Evolutionary conservation across 371 early-diverging fungal genomes (phyloP).

Genomic region (Mortierella sp.): DNA sequence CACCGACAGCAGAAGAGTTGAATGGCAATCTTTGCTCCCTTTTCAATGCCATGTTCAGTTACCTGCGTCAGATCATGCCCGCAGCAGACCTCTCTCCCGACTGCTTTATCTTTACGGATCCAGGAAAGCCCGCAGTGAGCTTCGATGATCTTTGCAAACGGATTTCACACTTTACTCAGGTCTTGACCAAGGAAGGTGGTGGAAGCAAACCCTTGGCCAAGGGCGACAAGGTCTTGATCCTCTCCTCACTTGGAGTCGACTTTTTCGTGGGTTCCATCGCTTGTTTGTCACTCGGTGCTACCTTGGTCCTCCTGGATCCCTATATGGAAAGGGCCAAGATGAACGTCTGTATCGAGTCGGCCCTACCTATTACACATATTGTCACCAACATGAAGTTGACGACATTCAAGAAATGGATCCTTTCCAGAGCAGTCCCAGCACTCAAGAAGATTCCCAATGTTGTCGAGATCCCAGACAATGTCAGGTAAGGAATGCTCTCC

Average conservation of each 20-base stretch:
- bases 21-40: conserved; percentile 50
- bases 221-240: conserved; percentile 45
- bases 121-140: conserved; percentile 42
- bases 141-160: conserved; percentile 51
- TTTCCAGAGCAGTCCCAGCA: conserved; percentile 48
- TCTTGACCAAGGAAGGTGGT: conserved; percentile 31
- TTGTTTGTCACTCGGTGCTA: conserved; percentile 40
- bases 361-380: conserved; percentile 44
- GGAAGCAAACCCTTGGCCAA: conserved; percentile 21
- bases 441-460: conserved; percentile 48
- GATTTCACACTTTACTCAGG: conserved; percentile 44
- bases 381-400: conserved; percentile 53
- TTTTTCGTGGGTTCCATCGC: conserved; percentile 52
- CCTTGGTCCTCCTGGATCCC: conserved; percentile 43
- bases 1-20: conserved; percentile 43
- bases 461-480: conserved; percentile 44
- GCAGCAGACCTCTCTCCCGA: conserved; percentile 40
- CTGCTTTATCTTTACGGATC: conserved; percentile 50
- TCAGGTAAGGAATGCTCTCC: conserved; percentile 30
- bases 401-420: conserved; percentile 50
- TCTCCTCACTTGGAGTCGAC: conserved; percentile 49
- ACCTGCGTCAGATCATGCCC: conserved; percentile 31
- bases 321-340: conserved; percentile 53
- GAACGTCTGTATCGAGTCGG: conserved; percentile 53
- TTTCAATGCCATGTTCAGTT: conserved; percentile 50